Conservation (phyloP, 345 rosid genomes). For the Heritiera fomes region DNA sequence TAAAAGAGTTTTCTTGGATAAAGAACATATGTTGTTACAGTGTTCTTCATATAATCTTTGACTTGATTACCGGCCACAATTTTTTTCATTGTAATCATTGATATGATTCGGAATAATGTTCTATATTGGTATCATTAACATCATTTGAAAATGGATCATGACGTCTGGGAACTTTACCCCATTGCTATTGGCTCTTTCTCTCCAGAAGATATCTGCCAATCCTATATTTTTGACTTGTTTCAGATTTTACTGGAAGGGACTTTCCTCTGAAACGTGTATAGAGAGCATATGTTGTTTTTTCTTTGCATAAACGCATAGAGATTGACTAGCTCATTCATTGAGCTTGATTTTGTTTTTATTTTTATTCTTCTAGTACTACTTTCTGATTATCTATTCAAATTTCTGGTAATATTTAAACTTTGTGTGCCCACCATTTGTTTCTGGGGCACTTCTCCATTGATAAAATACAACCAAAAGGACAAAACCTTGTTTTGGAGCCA, state of each 20-base stretch:
- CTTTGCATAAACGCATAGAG: background rate
- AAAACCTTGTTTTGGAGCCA: constrained; percentile 25
- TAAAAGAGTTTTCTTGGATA: background rate
- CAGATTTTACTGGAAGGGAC: background rate
- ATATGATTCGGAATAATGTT: constrained; percentile 1
- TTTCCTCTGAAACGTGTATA: background rate
- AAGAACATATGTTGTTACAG: background rate
- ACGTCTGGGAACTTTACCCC: background rate
- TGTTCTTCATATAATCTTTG: constrained; percentile 3
- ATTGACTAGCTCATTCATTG: constrained; percentile 2
- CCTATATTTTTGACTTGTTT: constrained; percentile 8
- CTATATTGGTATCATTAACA: background rate
- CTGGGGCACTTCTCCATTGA: background rate
- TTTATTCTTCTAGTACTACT: background rate
- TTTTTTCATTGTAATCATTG: constrained; percentile 3
- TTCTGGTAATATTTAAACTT: constrained; percentile 7
- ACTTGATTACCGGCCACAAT: background rate
- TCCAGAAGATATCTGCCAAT: background rate
- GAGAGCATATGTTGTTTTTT: background rate
- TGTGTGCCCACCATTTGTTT: background rate
- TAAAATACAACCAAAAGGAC: constrained; percentile 25
- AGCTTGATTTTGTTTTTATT: background rate
- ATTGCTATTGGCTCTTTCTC: constrained; percentile 4
- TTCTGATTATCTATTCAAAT: constrained; percentile 10
- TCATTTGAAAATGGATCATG: constrained; percentile 3